Evolutionary conservation across 352 stramenopile genomes (phyloP), one percentile per base, ranked within the genome.

Genomic region (Phytophthora pluvialis): DNA sequence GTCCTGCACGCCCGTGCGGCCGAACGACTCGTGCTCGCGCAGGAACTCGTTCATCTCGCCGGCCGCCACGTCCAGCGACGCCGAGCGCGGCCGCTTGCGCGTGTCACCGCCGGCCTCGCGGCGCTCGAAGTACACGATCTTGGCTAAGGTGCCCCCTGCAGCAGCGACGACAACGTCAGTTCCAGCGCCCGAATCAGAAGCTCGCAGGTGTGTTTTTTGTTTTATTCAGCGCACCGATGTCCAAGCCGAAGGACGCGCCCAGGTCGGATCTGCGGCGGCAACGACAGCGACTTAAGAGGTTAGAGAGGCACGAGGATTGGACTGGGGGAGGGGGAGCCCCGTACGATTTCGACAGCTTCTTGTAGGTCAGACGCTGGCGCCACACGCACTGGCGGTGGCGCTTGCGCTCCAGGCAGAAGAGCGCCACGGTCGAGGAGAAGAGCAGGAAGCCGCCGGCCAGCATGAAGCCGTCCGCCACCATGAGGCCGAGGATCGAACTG

Each of bases 91-190:
- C 3, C 88, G 83, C 51, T 89, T 91, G 39, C 79, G 75, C 43
- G 67, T 82, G 32, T 81, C 70, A 21, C 75, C 79, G 11, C 50
- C 62, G 0, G 57, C 31, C 15, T 88, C 77, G 42, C 74, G 70
- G 29, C 93, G 88, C 63, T 98, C 92, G 60, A 98, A 98, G 73
- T 98, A 98, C 49, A 98, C 94, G 61, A 98, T 96, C 78, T 99
- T 99, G 25, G 85, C 90, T 50, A 99, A 77, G 33, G 94, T 98
- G 0, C 95, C 95, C 15, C 95, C 92, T 83, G 86, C 71, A 54
- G 39, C 32, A 67, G 4, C 15, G 49, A 35, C 28, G 3, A 29
- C 51, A 56, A 21, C 26, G 5, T 44, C 13, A 47, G 33, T 55
- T 18, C 36, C 9, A 55, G 31, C 3, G 12, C 26, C 21, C 46